These are phyloP conservation scores for Chaetomiaceae sp. DNA, from an alignment of 2,329 filamentous ascomycete genomes.

Conservation along the genomic window DNA sequence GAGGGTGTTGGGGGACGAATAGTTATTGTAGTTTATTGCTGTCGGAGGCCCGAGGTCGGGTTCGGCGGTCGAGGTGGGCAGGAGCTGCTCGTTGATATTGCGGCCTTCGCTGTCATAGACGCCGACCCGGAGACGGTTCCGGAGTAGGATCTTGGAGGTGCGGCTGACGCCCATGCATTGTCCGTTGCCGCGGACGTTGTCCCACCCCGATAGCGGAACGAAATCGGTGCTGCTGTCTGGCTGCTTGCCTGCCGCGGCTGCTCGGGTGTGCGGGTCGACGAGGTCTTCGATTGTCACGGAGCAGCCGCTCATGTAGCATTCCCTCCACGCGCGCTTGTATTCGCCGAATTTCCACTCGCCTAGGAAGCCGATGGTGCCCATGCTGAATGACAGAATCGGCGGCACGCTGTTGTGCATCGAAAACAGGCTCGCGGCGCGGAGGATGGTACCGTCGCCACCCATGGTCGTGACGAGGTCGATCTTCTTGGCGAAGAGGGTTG, in stretches of 20 bases:
- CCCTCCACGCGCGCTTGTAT: conserved; percentile 85
- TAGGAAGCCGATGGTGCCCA: conserved; percentile 92
- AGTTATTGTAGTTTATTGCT: background rate
- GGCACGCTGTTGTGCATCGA: conserved; percentile 77
- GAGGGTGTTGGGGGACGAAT: background rate
- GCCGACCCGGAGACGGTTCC: conserved; percentile 81
- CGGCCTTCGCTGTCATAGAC: conserved; percentile 68
- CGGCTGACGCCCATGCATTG: conserved; percentile 75
- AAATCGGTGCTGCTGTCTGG: conserved; percentile 28
- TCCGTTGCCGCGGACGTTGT: conserved; percentile 71
- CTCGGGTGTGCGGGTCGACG: conserved; percentile 38
- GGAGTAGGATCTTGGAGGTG: conserved; percentile 75
- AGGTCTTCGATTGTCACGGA: conserved; percentile 46
- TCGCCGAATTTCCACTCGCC: conserved; percentile 96
- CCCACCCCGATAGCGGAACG: conserved; percentile 51
- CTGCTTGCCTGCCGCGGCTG: conserved; percentile 28
- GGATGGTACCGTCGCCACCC: conserved; percentile 87
- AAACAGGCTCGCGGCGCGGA: conserved; percentile 82
- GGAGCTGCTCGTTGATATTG: conserved; percentile 52
- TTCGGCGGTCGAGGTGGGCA: conserved; percentile 44
- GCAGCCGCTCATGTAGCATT: conserved; percentile 79
- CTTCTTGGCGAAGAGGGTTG: conserved; percentile 63
- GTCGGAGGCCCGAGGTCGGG: conserved; percentile 21
- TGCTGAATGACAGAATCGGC: conserved; percentile 89
- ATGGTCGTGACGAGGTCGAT: conserved; percentile 87